Base-by-base conservation (phyloP, 305 asterid species). In the Fraxinus paxiana region DNA sequence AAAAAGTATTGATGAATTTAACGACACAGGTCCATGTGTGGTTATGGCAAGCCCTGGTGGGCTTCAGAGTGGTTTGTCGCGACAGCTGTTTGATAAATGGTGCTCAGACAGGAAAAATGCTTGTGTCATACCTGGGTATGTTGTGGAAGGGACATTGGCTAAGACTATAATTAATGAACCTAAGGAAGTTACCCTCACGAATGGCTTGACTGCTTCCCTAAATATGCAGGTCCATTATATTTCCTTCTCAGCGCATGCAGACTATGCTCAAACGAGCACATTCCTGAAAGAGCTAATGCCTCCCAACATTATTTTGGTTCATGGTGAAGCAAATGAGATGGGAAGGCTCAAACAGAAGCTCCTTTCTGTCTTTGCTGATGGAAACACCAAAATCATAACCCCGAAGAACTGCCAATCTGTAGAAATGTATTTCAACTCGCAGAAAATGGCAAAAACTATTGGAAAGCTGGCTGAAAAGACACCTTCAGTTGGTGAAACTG, bases 231-330 rank as follows among this genome's bases (percentile, higher is more conserved):
- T 96, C 28, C 97, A 92, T 87, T 96, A 96, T 76, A 91, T 96
- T 82, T 96, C 98, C 80, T 96, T 94, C 89, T 92, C 97, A 17
- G 99, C 99, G 84, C 99, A 96, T 2, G 99, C 99, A 0, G 99
- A 96, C 81, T 96, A 92, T 82, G 90, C 67, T 43, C 99, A 94
- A 85, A 96, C 99, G 6, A 94, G 99, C 89, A 88, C 97, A 0
- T 96, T 96, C 71, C 84, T 96, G 88, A 85, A 91, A 84, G 97
- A 92, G 91, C 97, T 96, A 56, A 94, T 89, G 97, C 97, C 99
- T 65, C 97, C 99, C 56, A 92, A 96, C 86, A 94, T 96, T 81
- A 94, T 96, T 80, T 85, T 94, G 86, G 99, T 92, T 46, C 98
- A 96, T 13, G 98, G 98, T 46, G 99, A 89, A 79, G 93, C 97